Base-by-base conservation (phyloP, 2,329 filamentous ascomycete species). In the Phyllosticta capitalensis region DNA sequence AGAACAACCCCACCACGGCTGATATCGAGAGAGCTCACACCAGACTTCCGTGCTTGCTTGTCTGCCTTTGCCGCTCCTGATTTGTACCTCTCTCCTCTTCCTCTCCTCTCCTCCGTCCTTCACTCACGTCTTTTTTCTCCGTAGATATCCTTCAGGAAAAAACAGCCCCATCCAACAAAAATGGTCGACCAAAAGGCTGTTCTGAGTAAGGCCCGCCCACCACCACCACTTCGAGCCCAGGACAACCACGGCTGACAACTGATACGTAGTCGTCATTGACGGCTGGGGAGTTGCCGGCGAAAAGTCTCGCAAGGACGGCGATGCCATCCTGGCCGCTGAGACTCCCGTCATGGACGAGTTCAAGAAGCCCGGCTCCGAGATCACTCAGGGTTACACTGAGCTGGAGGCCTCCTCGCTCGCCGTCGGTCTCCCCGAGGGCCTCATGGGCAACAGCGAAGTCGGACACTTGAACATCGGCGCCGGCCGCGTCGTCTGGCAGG, bases 401-500 rank as follows among this genome's bases (percentile, higher is more conserved):
- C 87, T 99, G 63, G 94, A 99, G 68, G 94, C 94, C 61, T 97
- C 94, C 2, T 97, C 94, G 51, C 83, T 96, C 62, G 94, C 94
- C 52, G 94, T 99, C 65, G 94, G 94, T 65, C 84, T 99, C 57
- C 94, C 94, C 20, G 92, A 99, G 73, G 94, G 94, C 61, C 81
- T 99, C 66, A 99, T 99, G 94, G 94, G 94, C 65, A 99, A 99
- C 81, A 95, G 90, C 67, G 94, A 99, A 77, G 94, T 99, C 74
- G 94, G 94, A 63, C 94, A 99, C 77, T 78, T 99, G 79, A 99
- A 99, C 82, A 97, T 99, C 74, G 94, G 94, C 69, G 94, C 94
- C 61, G 94, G 94, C 61, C 84, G 94, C 70, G 94, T 99, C 63
- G 94, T 99, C 69, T 99, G 94, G 94, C 94, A 99, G 76, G 92